Base-by-base conservation (phyloP, 176 grass and related monocot genomes). In the Carex myosuroides region DNA sequence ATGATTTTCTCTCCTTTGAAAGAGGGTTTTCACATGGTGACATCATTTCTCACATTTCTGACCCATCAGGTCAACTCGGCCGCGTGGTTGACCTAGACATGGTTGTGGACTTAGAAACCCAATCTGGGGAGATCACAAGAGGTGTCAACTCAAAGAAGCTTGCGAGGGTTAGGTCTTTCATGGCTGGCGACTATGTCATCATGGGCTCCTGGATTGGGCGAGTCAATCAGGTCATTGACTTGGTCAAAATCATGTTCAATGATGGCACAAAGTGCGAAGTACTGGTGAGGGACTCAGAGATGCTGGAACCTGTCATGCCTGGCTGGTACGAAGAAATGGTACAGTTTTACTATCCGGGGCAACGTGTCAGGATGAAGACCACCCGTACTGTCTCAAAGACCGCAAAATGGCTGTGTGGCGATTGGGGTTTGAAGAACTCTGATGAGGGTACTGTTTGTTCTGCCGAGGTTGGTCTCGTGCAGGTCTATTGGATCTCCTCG, bases 161-260 rank as follows among this genome's bases (percentile, higher is more conserved):
- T 78, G 88, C 67, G 30, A 99, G 96, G 85, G 57, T 94, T 77
- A 94, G 91, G 77, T 90, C 93, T 50, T 95, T 99, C 85, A 86
- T 90, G 79, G 73, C 88, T 18, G 96, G 93, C 26, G 96, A 99
- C 70, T 79, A 67, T 0, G 93, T 99, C 69, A 85, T 95, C 76
- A 88, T 88, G 93, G 96, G 96, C 54, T 86, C 93, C 83, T 99
- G 96, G 96, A 87, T 99, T 85, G 96, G 96, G 39, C 87, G 85
- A 56, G 91, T 99, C 48, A 91, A 93, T 58, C 89, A 68, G 67
- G 91, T 87, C 76, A 93, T 90, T 88, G 93, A 99, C 86, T 70
- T 89, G 60, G 93, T 94, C 58, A 99, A 85, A 29, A 48, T 99
- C 84, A 32, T 89, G 10, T 95, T 92, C 81, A 93, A 48, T 83